phyloP scores from a whole-genome alignment of 108 stramenopile genomes.

The Schizochytrium sp. region DNA sequence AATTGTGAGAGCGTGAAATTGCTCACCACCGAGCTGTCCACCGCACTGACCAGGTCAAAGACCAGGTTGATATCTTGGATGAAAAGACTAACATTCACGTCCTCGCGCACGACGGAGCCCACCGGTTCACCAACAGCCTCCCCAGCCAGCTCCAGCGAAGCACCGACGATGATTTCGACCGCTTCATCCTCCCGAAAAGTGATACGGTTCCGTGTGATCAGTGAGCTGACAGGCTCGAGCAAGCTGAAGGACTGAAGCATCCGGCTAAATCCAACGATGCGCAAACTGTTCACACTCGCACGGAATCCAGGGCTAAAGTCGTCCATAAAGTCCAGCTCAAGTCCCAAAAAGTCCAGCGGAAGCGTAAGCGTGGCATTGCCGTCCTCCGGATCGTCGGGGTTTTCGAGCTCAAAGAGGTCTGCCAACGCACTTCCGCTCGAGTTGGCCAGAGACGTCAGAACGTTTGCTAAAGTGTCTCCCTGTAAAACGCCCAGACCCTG shows the following conservation, averaged over 20 bases:
- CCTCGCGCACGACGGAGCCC: background rate
- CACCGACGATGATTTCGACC: background rate
- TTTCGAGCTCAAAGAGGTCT: background rate
- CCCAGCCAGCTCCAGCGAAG: background rate
- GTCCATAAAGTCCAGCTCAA: background rate
- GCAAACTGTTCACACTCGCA: background rate
- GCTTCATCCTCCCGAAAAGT: background rate
- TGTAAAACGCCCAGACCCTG: background rate
- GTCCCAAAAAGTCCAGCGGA: background rate
- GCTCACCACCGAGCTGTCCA: background rate
- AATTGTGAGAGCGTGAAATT: background rate
- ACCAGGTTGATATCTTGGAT: background rate
- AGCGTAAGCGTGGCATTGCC: background rate
- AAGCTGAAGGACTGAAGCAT: background rate
- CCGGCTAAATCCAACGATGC: background rate
- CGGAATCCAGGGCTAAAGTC: background rate
- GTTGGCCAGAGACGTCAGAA: background rate
- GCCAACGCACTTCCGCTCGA: background rate
- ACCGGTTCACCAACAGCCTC: background rate
- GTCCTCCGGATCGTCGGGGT: background rate
- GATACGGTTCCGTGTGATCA: background rate
- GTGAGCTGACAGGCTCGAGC: background rate
- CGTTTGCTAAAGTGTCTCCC: background rate
- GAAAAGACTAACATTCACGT: background rate
- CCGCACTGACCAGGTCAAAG: background rate